These are phyloP conservation scores for Aspergillus udagawae DNA, from an alignment of 2,329 filamentous ascomycete genomes.

Conservation along the genomic window DNA sequence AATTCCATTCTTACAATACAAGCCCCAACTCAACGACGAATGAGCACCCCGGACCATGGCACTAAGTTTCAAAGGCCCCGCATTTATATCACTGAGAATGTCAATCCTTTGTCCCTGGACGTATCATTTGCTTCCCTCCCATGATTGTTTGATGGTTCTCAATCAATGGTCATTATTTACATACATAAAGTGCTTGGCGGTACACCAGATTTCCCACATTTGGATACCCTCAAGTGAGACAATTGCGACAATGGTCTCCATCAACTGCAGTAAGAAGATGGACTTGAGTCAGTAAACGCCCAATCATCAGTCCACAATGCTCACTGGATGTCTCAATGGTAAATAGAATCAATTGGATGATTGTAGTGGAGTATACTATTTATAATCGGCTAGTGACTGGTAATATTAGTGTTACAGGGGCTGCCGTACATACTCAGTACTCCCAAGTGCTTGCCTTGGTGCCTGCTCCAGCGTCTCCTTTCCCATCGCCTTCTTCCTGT, in stretches of 20 bases:
- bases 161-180: background rate
- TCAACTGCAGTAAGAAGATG: background rate
- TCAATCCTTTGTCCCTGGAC: background rate
- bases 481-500: slow-evolving; percentile 8
- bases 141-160: background rate
- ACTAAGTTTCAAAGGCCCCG: background rate
- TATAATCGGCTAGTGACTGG: background rate
- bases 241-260: background rate
- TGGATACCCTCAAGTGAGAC: background rate
- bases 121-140: background rate
- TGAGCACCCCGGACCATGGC: background rate
- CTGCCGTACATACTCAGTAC: background rate
- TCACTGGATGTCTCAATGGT: background rate
- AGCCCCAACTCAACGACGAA: background rate
- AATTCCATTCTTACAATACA: background rate
- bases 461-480: slow-evolving; percentile 8
- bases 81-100: background rate
- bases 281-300: background rate
- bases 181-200: background rate
- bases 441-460: background rate
- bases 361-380: background rate
- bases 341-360: background rate
- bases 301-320: background rate
- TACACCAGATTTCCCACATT: background rate
- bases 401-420: background rate